These are phyloP conservation scores for Ceratocystis destructans DNA, from an alignment of 2,329 filamentous ascomycete species.

Conservation along the genomic window DNA sequence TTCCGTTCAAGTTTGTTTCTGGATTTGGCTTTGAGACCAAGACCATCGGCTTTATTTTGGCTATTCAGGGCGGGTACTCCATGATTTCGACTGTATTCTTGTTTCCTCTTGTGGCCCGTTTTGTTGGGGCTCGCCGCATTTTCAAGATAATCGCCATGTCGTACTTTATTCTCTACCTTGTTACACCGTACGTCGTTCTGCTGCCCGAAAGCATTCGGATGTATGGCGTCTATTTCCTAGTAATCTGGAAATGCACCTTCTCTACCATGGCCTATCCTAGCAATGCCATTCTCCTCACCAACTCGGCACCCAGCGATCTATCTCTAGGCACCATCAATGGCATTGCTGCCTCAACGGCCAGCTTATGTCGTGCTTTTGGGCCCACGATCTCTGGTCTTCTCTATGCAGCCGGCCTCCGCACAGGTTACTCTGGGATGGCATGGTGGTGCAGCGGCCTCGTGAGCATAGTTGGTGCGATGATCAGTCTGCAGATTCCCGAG, in stretches of 20 bases:
- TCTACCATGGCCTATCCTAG: slow-evolving; percentile 84
- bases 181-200: slow-evolving; percentile 78
- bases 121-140: slow-evolving; percentile 63
- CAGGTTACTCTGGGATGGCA: slow-evolving; percentile 73
- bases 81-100: slow-evolving; percentile 74
- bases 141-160: slow-evolving; percentile 69
- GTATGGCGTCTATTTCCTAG: slow-evolving; percentile 58
- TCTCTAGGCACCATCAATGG: slow-evolving; percentile 89
- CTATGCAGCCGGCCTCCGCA: slow-evolving; percentile 63
- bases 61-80: slow-evolving; percentile 77
- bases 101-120: slow-evolving; percentile 63
- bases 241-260: slow-evolving; percentile 88
- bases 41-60: slow-evolving; percentile 75
- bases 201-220: slow-evolving; percentile 60
- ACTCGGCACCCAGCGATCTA: slow-evolving; percentile 69
- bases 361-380: slow-evolving; percentile 73
- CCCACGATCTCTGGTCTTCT: slow-evolving; percentile 77
- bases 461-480: slow-evolving; percentile 57
- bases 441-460: slow-evolving; percentile 86
- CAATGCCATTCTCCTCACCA: slow-evolving; percentile 76
- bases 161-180: slow-evolving; percentile 79
- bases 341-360: slow-evolving; percentile 79
- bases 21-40: slow-evolving; percentile 76
- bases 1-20: slow-evolving; percentile 81
- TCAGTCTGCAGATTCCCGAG: slow-evolving; percentile 65